Base-by-base conservation (phyloP, 495 filamentous ascomycete genomes). In the Talaromyces ruber region DNA sequence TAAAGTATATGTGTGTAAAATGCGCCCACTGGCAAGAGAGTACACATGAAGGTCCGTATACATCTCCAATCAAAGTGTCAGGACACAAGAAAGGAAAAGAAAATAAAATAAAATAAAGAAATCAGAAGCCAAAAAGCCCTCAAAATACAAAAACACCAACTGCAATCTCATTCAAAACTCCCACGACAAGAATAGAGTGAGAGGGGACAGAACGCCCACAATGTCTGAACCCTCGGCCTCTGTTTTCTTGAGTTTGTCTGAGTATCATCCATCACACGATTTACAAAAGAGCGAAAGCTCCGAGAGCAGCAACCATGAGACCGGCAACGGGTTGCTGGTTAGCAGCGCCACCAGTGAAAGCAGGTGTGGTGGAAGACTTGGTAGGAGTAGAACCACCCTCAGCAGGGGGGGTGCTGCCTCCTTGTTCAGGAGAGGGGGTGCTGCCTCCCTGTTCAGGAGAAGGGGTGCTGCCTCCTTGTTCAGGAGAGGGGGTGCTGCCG, bases 301-400 rank as follows among this genome's bases (percentile, higher is more conserved):
- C 59, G 26, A 60, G 43, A 52, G 59, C 59, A 51, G 59, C 59
- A n/a, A 60, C 39, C 59, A 60, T 32, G 26, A 60, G 59, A n/a
- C 59, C 59, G 59, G 59, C 59, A 60, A 51, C 43, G 24, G 59
- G 59, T 34, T 60, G 59, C 43, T 60, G 59, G 43, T 60, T 45
- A 39, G 59, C 22, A 34, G 59, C 59, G 30, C 43, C 59, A 32
- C 59, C 59, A 25, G 59, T 60, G 43, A 11, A 60, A n/a, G 37
- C 12, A 28, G 59, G 59, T 24, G 45, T 5, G 3, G 39, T n/a
- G 8, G 59, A 11, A 47, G 59, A 30, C 28, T 57, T 14, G 54
- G 24, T 30, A 30, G 59, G 39, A 32, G 59, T 22, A 28, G 59
- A 14, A 21, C 26, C 28, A 12, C 4, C 45, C 16, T 21, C 18